A percentile compares a stretch with the other conserved stretches of the same genome.
Evolutionary conservation across 2,329 filamentous ascomycete genomes (phyloP).

Genomic region (Fusarium siculi): DNA sequence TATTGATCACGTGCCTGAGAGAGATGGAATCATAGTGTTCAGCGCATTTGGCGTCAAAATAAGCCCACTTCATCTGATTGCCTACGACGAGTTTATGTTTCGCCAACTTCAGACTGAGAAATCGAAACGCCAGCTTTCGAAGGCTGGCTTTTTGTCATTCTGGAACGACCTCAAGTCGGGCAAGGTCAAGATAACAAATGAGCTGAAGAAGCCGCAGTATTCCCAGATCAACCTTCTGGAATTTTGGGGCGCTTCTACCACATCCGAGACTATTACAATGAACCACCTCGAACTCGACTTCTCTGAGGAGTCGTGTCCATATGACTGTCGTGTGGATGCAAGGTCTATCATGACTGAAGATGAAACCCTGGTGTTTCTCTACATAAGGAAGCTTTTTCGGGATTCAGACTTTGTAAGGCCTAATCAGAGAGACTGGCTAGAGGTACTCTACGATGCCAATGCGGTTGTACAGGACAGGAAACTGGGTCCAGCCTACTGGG

Average conservation of each 20-base stretch:
- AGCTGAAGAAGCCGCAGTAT: background rate
- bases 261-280: rapidly evolving
- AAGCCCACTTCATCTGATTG: background rate
- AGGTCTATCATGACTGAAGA: background rate
- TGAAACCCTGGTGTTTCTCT: background rate
- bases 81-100: background rate
- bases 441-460: background rate
- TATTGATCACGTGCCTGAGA: rapidly evolving
- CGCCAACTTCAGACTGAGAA: background rate
- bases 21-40: rapidly evolving
- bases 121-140: background rate
- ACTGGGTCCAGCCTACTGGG: background rate
- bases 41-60: background rate
- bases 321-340: background rate
- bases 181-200: background rate
- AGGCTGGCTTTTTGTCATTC: background rate
- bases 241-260: rapidly evolving
- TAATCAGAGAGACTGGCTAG: background rate
- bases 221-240: rapidly evolving
- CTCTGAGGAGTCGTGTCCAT: background rate
- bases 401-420: rapidly evolving
- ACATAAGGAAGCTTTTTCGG: background rate
- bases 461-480: background rate
- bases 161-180: background rate
- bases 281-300: rapidly evolving